A percentile compares a stretch with the other conserved stretches of the same genome.
Conservation (phyloP, 805 yeast genomes). For the Candida nonsorbophila region DNA sequence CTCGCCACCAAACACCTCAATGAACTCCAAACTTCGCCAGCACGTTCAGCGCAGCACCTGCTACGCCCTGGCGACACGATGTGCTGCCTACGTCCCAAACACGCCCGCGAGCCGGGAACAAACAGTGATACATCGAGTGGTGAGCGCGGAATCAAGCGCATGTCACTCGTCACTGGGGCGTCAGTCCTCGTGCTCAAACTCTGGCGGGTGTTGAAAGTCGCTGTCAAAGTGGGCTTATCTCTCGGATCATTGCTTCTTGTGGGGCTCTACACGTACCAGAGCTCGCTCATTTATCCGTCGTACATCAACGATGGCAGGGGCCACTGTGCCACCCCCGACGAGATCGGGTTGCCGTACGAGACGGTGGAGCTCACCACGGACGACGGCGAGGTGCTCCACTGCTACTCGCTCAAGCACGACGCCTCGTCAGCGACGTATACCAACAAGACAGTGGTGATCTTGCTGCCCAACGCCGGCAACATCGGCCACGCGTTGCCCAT, state of each 20-base stretch:
- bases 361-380: slow-evolving; percentile 53
- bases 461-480: slow-evolving; percentile 94
- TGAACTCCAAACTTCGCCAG: too few relatives aligned
- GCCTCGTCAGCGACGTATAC: slow-evolving; percentile 28
- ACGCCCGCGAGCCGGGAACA: too few relatives aligned
- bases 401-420: slow-evolving; percentile 57
- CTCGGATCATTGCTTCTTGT: slow-evolving; percentile 40
- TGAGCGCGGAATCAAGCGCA: slow-evolving; percentile 5
- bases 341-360: slow-evolving; percentile 59
- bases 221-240: slow-evolving; percentile 38
- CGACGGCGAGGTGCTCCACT: slow-evolving; percentile 67
- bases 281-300: slow-evolving; percentile 76
- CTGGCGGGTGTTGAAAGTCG: slow-evolving; percentile 15
- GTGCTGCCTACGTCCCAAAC: too few relatives aligned
- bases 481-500: slow-evolving; percentile 88
- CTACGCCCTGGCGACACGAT: too few relatives aligned
- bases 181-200: slow-evolving; percentile 9
- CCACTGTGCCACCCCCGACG: slow-evolving; percentile 72
- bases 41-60: too few relatives aligned
- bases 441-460: slow-evolving; percentile 66
- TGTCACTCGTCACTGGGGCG: slow-evolving; percentile 3
- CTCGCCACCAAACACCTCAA: too few relatives aligned
- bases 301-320: slow-evolving; percentile 68
- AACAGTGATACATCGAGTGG: too few relatives aligned
- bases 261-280: slow-evolving; percentile 59